Base-by-base conservation (phyloP, 345 rosid species). In the Luvunga scandens region DNA sequence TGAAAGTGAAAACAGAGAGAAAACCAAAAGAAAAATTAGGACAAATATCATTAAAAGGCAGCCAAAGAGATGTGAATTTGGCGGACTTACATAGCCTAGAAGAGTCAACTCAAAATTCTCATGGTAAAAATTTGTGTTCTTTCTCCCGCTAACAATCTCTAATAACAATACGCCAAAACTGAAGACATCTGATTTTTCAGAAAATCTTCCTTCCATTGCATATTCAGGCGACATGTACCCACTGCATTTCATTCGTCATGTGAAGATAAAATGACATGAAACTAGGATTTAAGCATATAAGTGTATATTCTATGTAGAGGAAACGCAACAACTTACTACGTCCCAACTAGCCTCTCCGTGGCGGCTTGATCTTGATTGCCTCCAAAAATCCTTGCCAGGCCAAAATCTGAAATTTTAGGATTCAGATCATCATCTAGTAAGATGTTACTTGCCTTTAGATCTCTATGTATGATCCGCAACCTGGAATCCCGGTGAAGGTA, bases 221-320 rank as follows among this genome's bases (percentile, higher is more conserved):
- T 84, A 87, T 75, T 85, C 89, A 0, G 87, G 89, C 5, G 88
- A 76, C 89, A 83, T 84, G 60, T 85, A 89, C 18, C 92, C 90
- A 66, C 88, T 89, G 74, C 50, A 76, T 38, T 69, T 76, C 9
- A 56, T 18, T 39, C 31, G 31, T 55, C 6, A 36, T 10, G 56
- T 42, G 42, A 5, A 6, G 66, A 14, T 77, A 24, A 24, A 24
- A 4, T 0, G 5, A 69, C 12, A 12, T 19, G 7, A 31, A 38
- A 13, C 7, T 0, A 18, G 21, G 57, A 53, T 24, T 3, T 18
- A 22, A 16, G 57, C 21, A 67, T 27, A 0, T 18, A 65, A 5
- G 19, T 21, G 34, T 39, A 77, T 30, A 24, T n/a, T n/a, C n/a
- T n/a, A n/a, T 8, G 18, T 38, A 18, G 27, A 36, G 3, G 31